Evolutionary conservation across 176 grass and related monocot species (phyloP).

Genomic region (Otatea glauca): DNA sequence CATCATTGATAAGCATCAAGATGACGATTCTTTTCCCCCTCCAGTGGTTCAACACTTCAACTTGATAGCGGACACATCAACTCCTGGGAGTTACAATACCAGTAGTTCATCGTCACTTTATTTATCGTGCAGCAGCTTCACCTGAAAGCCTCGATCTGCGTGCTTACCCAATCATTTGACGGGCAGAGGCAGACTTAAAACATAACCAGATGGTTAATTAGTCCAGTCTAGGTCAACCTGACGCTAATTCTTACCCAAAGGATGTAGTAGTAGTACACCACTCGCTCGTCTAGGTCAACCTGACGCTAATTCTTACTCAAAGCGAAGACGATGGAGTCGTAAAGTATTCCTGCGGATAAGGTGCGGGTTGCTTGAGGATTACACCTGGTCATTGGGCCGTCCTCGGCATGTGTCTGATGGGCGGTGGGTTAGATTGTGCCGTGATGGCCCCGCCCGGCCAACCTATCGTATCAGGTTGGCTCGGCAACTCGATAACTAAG

Average conservation of each 20-base stretch:
- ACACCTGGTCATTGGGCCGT: too few relatives aligned
- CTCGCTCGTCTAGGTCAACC: too few relatives aligned
- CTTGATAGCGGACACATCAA: not conserved
- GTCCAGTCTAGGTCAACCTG: not conserved
- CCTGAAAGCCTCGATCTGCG: not conserved
- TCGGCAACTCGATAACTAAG: too few relatives aligned
- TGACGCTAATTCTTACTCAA: too few relatives aligned
- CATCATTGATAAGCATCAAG: not conserved
- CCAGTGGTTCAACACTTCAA: not conserved
- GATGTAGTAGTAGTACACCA: too few relatives aligned
- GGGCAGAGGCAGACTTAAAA: not conserved
- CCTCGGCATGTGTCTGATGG: too few relatives aligned
- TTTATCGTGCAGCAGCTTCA: not conserved
- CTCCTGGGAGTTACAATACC: not conserved
- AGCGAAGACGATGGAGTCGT: too few relatives aligned
- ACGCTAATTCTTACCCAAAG: not conserved
- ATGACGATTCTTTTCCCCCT: slow-evolving; percentile 26
- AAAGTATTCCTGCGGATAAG: too few relatives aligned
- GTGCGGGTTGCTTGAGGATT: too few relatives aligned
- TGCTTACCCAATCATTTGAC: not conserved
- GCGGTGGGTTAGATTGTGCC: too few relatives aligned
- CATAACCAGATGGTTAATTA: not conserved
- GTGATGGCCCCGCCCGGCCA: too few relatives aligned
- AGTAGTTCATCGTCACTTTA: not conserved
- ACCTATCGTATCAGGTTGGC: too few relatives aligned